Conservation (phyloP, 1,284 basidiomycete genomes). For the Pseudozyma sp. region DNA sequence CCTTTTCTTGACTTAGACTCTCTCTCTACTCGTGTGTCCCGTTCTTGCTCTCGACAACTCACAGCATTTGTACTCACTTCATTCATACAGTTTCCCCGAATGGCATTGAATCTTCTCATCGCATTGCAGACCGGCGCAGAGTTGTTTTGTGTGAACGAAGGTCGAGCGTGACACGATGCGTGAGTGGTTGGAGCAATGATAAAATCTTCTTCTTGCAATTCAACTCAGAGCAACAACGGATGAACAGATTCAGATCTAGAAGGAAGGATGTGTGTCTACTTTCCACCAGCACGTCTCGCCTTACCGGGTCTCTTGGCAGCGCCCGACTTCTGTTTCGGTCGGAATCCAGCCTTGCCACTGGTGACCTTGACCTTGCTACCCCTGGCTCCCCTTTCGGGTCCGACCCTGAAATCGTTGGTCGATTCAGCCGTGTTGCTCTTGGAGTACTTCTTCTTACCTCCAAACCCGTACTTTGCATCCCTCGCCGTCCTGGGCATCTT, state of each 20-base stretch:
- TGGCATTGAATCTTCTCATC: constrained; percentile 6
- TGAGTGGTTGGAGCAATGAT: too few relatives aligned
- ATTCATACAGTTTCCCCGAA: not conserved
- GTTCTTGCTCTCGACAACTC: not conserved
- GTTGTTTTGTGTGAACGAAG: too few relatives aligned
- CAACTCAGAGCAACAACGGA: not conserved
- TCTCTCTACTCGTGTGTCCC: not conserved
- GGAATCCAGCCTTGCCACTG: constrained; percentile 39
- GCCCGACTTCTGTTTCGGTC: constrained; percentile 40
- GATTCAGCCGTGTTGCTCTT: constrained; percentile 66
- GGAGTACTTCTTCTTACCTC: constrained; percentile 62
- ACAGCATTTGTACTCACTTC: constrained; percentile 24
- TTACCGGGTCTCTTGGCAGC: constrained; percentile 47
- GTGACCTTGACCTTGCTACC: constrained; percentile 31
- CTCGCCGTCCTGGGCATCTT: constrained; percentile 61
- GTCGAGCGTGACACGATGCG: too few relatives aligned
- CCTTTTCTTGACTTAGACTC: not conserved
- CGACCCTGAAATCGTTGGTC: constrained; percentile 59
- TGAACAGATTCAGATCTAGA: not conserved
- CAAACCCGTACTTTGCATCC: constrained; percentile 65
- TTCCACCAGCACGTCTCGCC: constrained; percentile 36
- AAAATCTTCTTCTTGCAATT: too few relatives aligned
- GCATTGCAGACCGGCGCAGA: too few relatives aligned
- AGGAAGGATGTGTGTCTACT: constrained; percentile 4
- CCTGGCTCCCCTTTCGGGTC: constrained; percentile 31